Evolutionary conservation across 768 basidiomycete species (phyloP).

Genomic region (Auriscalpium orientale): DNA sequence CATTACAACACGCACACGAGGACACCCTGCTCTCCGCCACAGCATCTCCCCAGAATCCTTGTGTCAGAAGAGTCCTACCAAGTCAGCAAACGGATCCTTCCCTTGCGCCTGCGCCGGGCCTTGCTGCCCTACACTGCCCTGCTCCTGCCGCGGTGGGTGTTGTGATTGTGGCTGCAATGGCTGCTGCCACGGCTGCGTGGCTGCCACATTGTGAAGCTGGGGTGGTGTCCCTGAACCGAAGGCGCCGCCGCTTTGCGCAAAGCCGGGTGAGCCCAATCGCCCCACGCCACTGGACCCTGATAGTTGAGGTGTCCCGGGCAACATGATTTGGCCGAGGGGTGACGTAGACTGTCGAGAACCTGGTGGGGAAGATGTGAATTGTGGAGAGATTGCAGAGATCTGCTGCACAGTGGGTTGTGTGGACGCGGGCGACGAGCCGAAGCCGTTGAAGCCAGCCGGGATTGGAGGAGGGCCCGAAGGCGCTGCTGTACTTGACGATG

Average conservation of each 20-base stretch:
- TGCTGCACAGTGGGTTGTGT: neutral
- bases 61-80: slow-evolving; percentile 63
- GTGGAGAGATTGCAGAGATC: slow-evolving; percentile 1
- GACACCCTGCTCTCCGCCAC: neutral
- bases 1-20: neutral
- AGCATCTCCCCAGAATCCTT: neutral
- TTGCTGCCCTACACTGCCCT: slow-evolving; percentile 4
- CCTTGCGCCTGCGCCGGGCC: slow-evolving; percentile 30
- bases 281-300: slow-evolving; percentile 4
- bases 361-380: slow-evolving; percentile 2
- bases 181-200: slow-evolving; percentile 6
- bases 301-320: slow-evolving; percentile 10
- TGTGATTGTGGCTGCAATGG: slow-evolving; percentile 13
- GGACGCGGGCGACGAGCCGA: neutral
- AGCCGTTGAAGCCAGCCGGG: neutral
- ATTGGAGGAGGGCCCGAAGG: slow-evolving; percentile 1
- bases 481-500: slow-evolving; percentile 9
- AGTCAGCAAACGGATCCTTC: slow-evolving; percentile 83
- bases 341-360: slow-evolving; percentile 1
- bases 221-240: neutral
- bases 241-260: neutral
- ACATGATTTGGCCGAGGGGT: slow-evolving; percentile 13
- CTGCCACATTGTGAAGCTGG: neutral
- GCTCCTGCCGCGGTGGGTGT: neutral
- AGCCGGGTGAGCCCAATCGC: slow-evolving; percentile 1